Percentiles rank a stretch among this genome's conserved stretches.
Evolutionary conservation across 2,329 filamentous ascomycete genomes (phyloP).

Genomic region (Apiospora marii): DNA sequence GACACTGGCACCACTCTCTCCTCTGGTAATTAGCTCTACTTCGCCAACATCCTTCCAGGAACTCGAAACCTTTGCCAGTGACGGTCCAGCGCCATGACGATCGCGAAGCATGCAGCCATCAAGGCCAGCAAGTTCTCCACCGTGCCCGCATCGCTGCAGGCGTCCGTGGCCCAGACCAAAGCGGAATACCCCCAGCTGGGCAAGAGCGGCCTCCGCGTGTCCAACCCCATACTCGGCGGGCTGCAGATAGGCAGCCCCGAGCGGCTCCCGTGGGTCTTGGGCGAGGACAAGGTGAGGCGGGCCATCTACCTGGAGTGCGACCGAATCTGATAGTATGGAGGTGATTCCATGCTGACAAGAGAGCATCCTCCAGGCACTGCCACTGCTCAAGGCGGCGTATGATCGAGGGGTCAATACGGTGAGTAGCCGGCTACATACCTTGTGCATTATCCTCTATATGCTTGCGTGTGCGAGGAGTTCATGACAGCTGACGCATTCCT

Average conservation of each 20-base stretch:
- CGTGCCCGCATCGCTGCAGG: background rate
- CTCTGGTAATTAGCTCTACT: too few species aligned
- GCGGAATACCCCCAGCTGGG: background rate
- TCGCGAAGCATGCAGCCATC: slow-evolving; percentile 5
- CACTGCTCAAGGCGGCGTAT: background rate
- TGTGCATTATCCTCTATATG: background rate
- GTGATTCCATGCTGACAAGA: background rate
- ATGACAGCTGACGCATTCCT: background rate
- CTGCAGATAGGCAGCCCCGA: background rate
- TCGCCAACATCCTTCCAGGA: too few species aligned
- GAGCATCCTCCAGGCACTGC: background rate
- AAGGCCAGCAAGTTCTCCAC: slow-evolving; percentile 12
- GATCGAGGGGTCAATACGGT: background rate
- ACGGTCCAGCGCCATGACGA: background rate
- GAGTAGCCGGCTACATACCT: background rate
- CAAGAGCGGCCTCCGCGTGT: background rate
- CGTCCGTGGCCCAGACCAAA: background rate
- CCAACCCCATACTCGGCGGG: background rate
- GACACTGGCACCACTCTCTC: too few species aligned
- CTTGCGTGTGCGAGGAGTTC: background rate
- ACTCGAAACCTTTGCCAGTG: background rate
- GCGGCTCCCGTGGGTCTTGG: background rate
- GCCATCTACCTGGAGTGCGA: background rate
- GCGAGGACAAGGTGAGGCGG: background rate
- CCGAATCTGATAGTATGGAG: background rate